A percentile compares a stretch with the other conserved stretches of the same genome.
Conservation (phyloP, 768 basidiomycete genomes). For the Amanita molliuscula region DNA sequence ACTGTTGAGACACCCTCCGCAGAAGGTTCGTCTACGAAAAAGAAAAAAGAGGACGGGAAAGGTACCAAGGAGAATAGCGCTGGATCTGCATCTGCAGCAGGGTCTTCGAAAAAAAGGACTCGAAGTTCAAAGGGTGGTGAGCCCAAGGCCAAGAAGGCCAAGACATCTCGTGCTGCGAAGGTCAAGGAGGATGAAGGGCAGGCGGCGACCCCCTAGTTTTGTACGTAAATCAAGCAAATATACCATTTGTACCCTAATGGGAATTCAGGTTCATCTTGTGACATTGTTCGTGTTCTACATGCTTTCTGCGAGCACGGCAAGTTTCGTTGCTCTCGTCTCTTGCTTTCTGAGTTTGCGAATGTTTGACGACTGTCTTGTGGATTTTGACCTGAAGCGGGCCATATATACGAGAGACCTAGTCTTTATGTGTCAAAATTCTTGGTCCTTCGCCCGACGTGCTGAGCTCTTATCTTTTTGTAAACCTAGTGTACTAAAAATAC, state of each 20-base stretch:
- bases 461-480: background rate
- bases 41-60: conserved; percentile 15
- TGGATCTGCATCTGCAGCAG: conserved; percentile 8
- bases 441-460: background rate
- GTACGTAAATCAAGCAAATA: background rate
- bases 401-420: background rate
- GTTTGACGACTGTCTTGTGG: background rate
- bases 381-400: background rate
- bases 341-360: background rate
- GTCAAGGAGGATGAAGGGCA: conserved; percentile 11
- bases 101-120: conserved; percentile 16
- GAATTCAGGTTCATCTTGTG: too few relatives aligned
- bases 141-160: conserved; percentile 20
- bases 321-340: background rate
- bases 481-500: background rate
- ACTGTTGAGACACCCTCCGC: background rate
- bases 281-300: background rate
- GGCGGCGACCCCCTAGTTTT: background rate
- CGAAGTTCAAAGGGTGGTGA: conserved; percentile 21
- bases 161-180: conserved; percentile 10
- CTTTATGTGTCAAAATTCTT: background rate
- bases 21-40: background rate
- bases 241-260: background rate
- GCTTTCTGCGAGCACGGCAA: background rate
- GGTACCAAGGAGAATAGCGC: conserved; percentile 2